Evolutionary conservation across 2,329 filamentous ascomycete species (phyloP).

Genomic region (Cladosporium sp.): DNA sequence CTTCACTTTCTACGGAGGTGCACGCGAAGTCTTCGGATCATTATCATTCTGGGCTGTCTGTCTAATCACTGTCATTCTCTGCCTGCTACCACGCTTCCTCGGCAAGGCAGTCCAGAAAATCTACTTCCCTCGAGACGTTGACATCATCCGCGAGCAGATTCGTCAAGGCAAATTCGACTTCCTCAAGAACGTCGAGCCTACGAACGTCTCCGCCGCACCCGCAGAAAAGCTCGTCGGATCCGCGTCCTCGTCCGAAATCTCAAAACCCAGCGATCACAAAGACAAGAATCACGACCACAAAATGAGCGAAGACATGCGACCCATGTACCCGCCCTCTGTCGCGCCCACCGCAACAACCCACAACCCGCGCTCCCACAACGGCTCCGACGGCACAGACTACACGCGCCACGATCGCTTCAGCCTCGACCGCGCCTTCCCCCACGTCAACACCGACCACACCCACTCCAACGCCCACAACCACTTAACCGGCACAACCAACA

Average conservation of each 20-base stretch:
- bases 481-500: conserved; percentile 25
- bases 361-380: conserved; percentile 78
- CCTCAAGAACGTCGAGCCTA: conserved; percentile 53
- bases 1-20: conserved; percentile 70
- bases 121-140: conserved; percentile 84
- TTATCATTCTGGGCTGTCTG: conserved; percentile 84
- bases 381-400: conserved; percentile 90
- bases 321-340: conserved; percentile 89
- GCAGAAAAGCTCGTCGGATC: conserved; percentile 42
- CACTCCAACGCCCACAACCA: neutral
- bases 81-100: conserved; percentile 79
- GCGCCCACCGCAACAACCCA: conserved; percentile 72
- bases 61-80: conserved; percentile 72
- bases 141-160: conserved; percentile 92
- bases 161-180: conserved; percentile 76
- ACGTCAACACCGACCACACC: conserved; percentile 18
- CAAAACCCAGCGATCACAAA: conserved; percentile 48
- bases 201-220: conserved; percentile 39
- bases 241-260: conserved; percentile 54
- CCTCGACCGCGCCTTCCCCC: conserved; percentile 37
- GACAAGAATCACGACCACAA: conserved; percentile 34
- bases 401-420: conserved; percentile 50
- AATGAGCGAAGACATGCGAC: conserved; percentile 80
- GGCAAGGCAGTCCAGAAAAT: conserved; percentile 89
- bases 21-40: conserved; percentile 70